Evolutionary conservation across 306 rosid species (phyloP), one percentile per base, ranked within the genome.

Genomic region (Senna tora): DNA sequence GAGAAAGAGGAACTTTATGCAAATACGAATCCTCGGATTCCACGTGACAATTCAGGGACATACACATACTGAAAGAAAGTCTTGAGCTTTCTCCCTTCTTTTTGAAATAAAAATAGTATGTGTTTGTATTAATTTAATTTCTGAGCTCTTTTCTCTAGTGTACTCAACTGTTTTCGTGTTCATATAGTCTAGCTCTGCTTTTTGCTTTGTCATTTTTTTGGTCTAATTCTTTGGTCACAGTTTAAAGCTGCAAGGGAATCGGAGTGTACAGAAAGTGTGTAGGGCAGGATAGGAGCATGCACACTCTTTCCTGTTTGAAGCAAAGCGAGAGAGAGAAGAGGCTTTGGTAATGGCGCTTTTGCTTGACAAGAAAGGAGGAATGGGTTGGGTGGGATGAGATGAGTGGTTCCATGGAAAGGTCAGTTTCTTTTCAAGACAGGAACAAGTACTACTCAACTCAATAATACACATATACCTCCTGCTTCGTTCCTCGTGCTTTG

Each of bases 401-500:
- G 82, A 82, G 87, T 80, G 72, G 77, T 83, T 86, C 82, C 88
- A 85, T 85, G 75, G 89, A 89, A 91, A 87, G 96, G 96, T 91
- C 90, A 75, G 82, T 84, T 88, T 89, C 96, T 82, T 88, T 87
- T 77, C 54, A 30, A 65, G 69, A 58, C 72, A 78, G 83, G 73
- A 75, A 84, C 80, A 83, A 77, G 87, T 36, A 36, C 39, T 67
- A 80, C 71, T 77, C 74, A 68, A 84, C 81, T 82, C 71, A 19
- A 38, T 73, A 73, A 58, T 72, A 73, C 57, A 59, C 22, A n/a
- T n/a, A n/a, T n/a, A n/a, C 60, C 57, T 77, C 79, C 25, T 81
- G 92, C 96, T 85, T 95, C 50, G 96, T 73, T 82, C 75, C 85
- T 89, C 97, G 96, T 91, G 96, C 94, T 81, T 89, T 78, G 88